Base-by-base conservation (phyloP, 2,329 filamentous ascomycete species). In the Aspergillus eucalypticola region DNA sequence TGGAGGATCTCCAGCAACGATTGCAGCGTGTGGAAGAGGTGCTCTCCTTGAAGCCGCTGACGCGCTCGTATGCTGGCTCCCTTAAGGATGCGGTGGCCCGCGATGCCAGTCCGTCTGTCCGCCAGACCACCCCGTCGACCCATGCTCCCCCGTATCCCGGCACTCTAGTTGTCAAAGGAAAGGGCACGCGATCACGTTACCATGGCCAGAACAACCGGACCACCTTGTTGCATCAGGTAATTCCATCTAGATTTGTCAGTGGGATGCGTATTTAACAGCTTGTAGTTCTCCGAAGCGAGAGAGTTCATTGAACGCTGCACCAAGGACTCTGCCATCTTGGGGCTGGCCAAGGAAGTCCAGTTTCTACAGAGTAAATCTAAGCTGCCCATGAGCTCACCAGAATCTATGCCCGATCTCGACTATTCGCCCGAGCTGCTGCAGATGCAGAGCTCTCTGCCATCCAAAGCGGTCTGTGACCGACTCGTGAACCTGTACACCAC, bases 1-100 rank as follows among this genome's bases (percentile, higher is more conserved):
- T 69, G 11, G 67, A 68, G 49, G 66, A 69, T 57, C 56, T 69
- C 3, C 66, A 68, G 52, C 63, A 64, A 54, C 66, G 66, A 5
- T 52, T 69, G n/a, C 32, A 54, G 17, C 60, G 61, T 27, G 44
- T 68, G 6, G 67, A 69, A 41, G 65, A 64, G 2, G 56, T 63
- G 21, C 55, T 66, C 17, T 53, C 61, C 11, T 35, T 61, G 49
- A 54, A 35, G 23, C 23, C 60, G 2, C 25, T 61, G 44, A 53
- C 57, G 5, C 48, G 35, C 21, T 8, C 44, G 21, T 27, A 27
- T 29, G 5, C 44, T 1, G 21, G 23, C 3, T 23, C 44, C 10
- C 44, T 27, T 0, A 21, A 10, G 21, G 44, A 49, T n/a, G 5
- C 5, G 10, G 17, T 23, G 19, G 19, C 44, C 13, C 44, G 44